Evolutionary conservation across 108 stramenopile genomes (phyloP), one percentile per base, ranked within the genome.

Genomic region (Fistulifera pelliculosa): DNA sequence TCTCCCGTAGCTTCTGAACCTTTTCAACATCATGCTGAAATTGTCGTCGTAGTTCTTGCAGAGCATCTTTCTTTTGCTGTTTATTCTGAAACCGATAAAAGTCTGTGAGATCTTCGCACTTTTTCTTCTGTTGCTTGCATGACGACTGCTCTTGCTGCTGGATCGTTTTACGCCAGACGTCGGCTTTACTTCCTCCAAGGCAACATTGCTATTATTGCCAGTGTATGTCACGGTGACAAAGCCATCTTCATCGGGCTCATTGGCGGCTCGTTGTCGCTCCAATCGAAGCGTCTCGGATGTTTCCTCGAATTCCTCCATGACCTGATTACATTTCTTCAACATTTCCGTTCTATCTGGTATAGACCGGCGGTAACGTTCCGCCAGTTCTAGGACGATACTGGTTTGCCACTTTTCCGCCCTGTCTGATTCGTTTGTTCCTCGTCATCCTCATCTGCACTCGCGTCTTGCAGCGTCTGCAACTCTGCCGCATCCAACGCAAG

Each of bases 61-160:
- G 31, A 35, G 31, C 31, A 35, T 35, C 31, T 35, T 35, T 35
- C 31, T 35, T 35, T 8, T 35, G 31, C 31, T 35, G 31, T 35
- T 75, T 77, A 38, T 55, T 52, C 58, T 91, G 90, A 54, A 91
- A 91, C 57, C 85, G 68, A 59, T 91, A 91, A 74, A 91, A 91
- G 56, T 91, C 90, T 27, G 58, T 27, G 39, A 83, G 58, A 35
- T 85, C 81, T 0, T 47, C 54, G 2, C 73, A 56, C 14, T 85
- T 85, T 25, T 31, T 52, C 1, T 53, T 68, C 8, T 63, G 61
- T 38, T 73, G 65, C 52, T 79, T 79, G 14, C 83, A 49, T 61
- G 78, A 40, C 90, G 73, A 52, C 70, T 77, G 23, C 50, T 39
- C 1, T 58, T 75, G 54, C 61, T 64, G 22, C 65, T 52, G 1